Conservation (phyloP, 2,329 filamentous ascomycete species). For the Clarireedia paspali region DNA sequence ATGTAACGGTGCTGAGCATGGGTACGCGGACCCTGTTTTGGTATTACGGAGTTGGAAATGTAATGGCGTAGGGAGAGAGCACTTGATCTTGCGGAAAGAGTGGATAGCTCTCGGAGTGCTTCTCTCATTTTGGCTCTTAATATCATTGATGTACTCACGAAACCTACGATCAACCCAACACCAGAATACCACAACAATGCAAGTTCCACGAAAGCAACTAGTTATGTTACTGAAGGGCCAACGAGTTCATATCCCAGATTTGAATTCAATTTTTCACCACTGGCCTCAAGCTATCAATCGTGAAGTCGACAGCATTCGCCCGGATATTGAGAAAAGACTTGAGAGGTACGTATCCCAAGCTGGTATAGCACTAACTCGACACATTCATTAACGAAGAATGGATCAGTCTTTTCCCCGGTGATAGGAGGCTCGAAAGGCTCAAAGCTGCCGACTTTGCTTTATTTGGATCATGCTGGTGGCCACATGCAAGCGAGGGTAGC, state of each 20-base stretch:
- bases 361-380: background rate
- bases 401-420: slow-evolving; percentile 6
- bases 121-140: background rate
- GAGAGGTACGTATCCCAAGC: slow-evolving; percentile 3
- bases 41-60: too few species aligned
- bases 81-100: too few species aligned
- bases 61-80: too few species aligned
- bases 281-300: slow-evolving; percentile 5
- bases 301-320: slow-evolving; percentile 6
- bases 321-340: slow-evolving; percentile 1
- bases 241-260: slow-evolving; percentile 9
- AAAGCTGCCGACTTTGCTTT: slow-evolving; percentile 19
- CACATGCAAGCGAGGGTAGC: slow-evolving; percentile 13
- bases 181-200: background rate
- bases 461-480: slow-evolving; percentile 24
- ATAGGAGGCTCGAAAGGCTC: slow-evolving; percentile 13
- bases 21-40: too few species aligned
- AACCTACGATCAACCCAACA: background rate
- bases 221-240: background rate
- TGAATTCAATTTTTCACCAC: slow-evolving; percentile 7
- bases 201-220: background rate
- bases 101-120: too few species aligned
- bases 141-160: background rate
- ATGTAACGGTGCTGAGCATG: too few species aligned
- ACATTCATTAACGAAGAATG: background rate